Percentiles rank a stretch among this genome's conserved stretches.
These are phyloP conservation scores for Cryptococcus sp. DNA, from an alignment of 1,284 basidiomycete genomes.

Conservation along the genomic window DNA sequence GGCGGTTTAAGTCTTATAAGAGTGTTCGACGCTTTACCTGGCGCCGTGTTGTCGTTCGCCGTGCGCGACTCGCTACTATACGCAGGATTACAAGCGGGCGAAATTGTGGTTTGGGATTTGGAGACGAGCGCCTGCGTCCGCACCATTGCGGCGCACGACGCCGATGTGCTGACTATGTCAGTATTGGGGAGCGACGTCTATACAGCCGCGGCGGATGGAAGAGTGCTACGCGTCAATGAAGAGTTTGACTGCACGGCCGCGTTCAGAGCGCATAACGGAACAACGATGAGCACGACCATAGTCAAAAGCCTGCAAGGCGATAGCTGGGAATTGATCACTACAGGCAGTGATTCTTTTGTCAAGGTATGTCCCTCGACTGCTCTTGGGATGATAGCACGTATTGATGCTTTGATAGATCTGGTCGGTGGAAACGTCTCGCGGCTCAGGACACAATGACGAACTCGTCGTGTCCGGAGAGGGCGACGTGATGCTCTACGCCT, in stretches of 20 bases:
- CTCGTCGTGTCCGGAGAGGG: constrained; percentile 45
- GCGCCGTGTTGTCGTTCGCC: constrained; percentile 72
- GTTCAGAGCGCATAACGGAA: constrained; percentile 77
- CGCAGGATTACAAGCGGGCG: constrained; percentile 90
- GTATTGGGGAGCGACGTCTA: constrained; percentile 75
- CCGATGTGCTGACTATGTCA: constrained; percentile 78
- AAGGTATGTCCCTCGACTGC: constrained; percentile 59
- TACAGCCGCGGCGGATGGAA: constrained; percentile 78
- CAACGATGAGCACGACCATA: constrained; percentile 74
- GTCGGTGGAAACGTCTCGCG: constrained; percentile 23
- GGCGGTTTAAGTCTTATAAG: constrained; percentile 38
- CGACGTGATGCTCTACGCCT: constrained; percentile 61
- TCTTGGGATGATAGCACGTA: constrained; percentile 5
- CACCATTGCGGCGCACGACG: constrained; percentile 81
- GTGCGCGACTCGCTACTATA: constrained; percentile 78
- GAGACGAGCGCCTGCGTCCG: constrained; percentile 84
- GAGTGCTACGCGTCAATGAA: constrained; percentile 76
- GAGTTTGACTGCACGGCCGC: constrained; percentile 79
- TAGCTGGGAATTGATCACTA: constrained; percentile 64
- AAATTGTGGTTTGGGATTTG: constrained; percentile 87
- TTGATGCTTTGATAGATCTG: constrained; percentile 26
- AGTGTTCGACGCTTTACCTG: constrained; percentile 40
- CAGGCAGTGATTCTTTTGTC: constrained; percentile 79
- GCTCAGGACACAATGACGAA: constrained; percentile 17
- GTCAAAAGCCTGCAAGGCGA: constrained; percentile 25